phyloP scores from a whole-genome alignment of 2,329 filamentous ascomycete species.

The Aureobasidium leucospermi region DNA sequence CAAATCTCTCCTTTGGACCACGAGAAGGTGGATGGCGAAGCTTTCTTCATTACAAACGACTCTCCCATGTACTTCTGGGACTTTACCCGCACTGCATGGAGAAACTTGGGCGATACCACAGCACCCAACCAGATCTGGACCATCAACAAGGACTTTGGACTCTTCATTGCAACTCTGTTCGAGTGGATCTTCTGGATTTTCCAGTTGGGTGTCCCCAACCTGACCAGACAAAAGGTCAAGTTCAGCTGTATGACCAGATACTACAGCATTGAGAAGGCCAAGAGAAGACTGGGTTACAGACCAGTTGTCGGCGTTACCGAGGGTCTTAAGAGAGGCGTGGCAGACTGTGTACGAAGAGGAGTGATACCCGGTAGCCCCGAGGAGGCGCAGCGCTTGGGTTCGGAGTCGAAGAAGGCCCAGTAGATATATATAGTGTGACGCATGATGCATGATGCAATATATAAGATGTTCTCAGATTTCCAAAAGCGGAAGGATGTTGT shows the following conservation, averaged over 20 bases:
- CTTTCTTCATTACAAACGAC: constrained; percentile 47
- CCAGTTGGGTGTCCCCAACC: constrained; percentile 37
- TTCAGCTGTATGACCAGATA: constrained; percentile 71
- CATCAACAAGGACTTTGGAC: constrained; percentile 34
- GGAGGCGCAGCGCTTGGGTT: constrained; percentile 20
- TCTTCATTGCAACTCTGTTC: constrained; percentile 36
- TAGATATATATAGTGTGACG: neutral
- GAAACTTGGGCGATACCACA: constrained; percentile 34
- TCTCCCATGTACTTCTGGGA: constrained; percentile 46
- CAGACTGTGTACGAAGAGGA: constrained; percentile 32
- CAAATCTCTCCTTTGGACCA: constrained; percentile 36
- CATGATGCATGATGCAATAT: neutral
- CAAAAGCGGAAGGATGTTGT: neutral
- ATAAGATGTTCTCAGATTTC: neutral
- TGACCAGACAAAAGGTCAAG: constrained; percentile 44
- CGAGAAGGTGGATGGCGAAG: constrained; percentile 44
- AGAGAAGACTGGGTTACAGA: constrained; percentile 59
- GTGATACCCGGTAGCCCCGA: constrained; percentile 27
- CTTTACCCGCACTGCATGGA: constrained; percentile 41
- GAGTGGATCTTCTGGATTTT: constrained; percentile 40
- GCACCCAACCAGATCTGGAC: constrained; percentile 36
- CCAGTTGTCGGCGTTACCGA: constrained; percentile 61
- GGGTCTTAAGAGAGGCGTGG: constrained; percentile 44
- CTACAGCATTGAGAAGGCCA: constrained; percentile 71
- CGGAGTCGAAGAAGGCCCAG: constrained; percentile 17